Evolutionary conservation across 768 basidiomycete genomes (phyloP).

Genomic region (Boletus vinaceobasis): DNA sequence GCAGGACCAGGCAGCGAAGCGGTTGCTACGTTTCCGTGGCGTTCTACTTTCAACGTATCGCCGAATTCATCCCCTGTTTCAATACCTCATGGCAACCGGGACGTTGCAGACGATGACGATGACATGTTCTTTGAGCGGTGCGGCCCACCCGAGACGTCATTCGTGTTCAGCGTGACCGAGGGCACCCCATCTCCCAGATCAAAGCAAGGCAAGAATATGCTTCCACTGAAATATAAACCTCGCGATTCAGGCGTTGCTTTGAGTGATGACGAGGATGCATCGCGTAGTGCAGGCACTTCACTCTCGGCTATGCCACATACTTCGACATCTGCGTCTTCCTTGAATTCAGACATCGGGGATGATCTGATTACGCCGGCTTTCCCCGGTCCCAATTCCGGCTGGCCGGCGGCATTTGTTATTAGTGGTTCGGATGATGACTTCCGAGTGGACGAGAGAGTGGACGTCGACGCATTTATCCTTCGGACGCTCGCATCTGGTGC

Average conservation of each 20-base stretch:
- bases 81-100: conserved; percentile 28
- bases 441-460: conserved; percentile 29
- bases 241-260: conserved; percentile 63
- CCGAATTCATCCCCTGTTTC: conserved; percentile 49
- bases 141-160: conserved; percentile 48
- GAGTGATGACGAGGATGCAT: conserved; percentile 54
- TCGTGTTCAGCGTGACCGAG: conserved; percentile 52
- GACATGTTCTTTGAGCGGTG: conserved; percentile 53
- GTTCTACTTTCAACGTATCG: conserved; percentile 38
- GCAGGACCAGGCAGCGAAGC: conserved; percentile 45
- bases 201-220: conserved; percentile 29
- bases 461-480: conserved; percentile 70
- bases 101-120: conserved; percentile 42
- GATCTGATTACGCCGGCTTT: conserved; percentile 69
- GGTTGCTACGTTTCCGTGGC: conserved; percentile 34
- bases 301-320: conserved; percentile 47
- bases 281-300: conserved; percentile 14
- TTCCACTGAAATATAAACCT: conserved; percentile 70
- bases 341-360: conserved; percentile 55
- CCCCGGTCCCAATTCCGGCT: conserved; percentile 54
- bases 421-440: conserved; percentile 41
- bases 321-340: conserved; percentile 62
- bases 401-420: conserved; percentile 50
- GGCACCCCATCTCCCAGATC: conserved; percentile 56
- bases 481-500: conserved; percentile 60